Conservation (phyloP, 2,329 filamentous ascomycete species). For the Berkeleyomyces rouxiae region DNA sequence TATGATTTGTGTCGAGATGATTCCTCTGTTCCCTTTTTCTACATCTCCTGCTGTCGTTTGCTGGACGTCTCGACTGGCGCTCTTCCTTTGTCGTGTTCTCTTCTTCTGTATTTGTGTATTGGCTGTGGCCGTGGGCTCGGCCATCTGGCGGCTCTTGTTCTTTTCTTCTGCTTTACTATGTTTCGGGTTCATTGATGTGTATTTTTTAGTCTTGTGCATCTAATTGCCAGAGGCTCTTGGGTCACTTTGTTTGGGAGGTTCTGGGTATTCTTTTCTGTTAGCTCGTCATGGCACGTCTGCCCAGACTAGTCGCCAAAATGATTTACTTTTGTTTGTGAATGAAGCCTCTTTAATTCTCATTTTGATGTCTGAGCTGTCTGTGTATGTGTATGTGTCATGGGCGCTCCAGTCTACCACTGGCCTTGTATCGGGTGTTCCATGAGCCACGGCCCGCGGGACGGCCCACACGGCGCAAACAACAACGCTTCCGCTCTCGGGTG, state of each 20-base stretch:
- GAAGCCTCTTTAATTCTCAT: not conserved
- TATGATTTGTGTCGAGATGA: not conserved
- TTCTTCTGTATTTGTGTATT: not conserved
- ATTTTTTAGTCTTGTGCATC: not conserved
- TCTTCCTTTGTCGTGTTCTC: not conserved
- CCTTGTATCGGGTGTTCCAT: too few species aligned
- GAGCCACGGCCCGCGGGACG: too few species aligned
- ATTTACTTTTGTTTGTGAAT: not conserved
- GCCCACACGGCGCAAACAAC: too few species aligned
- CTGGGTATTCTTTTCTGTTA: not conserved
- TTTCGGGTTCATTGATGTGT: not conserved
- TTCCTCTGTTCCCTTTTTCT: not conserved
- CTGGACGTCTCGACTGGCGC: not conserved
- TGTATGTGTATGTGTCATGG: not conserved
- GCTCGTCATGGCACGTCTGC: not conserved
- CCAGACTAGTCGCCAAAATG: not conserved
- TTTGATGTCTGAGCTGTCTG: not conserved
- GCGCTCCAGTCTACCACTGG: too few species aligned
- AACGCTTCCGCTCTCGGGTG: too few species aligned
- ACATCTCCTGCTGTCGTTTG: not conserved
- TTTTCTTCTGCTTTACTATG: not conserved
- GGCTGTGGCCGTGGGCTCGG: too few species aligned
- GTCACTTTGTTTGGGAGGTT: not conserved
- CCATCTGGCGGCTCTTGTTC: not conserved
- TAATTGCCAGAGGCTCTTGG: not conserved